Evolutionary conservation across 164 flowering plant genomes (phyloP).

Genomic region (Macadamia integrifolia): DNA sequence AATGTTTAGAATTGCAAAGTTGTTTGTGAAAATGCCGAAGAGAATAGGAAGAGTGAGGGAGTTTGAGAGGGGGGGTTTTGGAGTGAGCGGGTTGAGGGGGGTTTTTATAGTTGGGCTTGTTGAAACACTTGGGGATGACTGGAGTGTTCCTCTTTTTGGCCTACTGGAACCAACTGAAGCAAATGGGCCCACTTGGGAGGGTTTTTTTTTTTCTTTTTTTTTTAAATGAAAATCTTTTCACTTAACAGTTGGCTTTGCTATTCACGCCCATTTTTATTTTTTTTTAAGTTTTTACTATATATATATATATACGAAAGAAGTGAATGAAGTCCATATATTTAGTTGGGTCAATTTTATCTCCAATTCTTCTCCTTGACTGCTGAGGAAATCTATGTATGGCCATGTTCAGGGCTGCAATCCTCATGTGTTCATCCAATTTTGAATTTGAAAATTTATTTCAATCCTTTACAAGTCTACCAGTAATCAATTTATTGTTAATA

Average conservation of each 20-base stretch:
- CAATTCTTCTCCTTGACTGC: no score
- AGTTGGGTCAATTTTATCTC: no score
- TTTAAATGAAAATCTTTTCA: background rate
- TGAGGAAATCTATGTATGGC: no score
- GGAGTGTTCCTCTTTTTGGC: conserved; percentile 7
- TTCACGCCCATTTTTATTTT: background rate
- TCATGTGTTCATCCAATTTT: no score
- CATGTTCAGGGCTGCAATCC: no score
- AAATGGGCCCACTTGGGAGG: conserved; percentile 27
- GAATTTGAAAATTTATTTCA: no score
- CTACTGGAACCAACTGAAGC: conserved; percentile 34
- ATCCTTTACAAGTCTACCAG: no score
- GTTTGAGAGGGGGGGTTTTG: background rate
- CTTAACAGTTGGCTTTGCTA: background rate
- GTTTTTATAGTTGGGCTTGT: conserved; percentile 33
- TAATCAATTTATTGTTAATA: no score
- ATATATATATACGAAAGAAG: no score
- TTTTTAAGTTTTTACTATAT: no score
- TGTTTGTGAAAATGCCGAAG: conserved; percentile 26
- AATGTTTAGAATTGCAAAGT: conserved; percentile 13
- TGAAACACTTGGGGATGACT: background rate
- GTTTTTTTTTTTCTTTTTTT: conserved; percentile 11
- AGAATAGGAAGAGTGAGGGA: background rate
- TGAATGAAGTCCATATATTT: no score
- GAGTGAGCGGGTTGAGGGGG: conserved; percentile 22